phyloP scores from a whole-genome alignment of 805 yeast genomes.

The Lachancea sp. region DNA sequence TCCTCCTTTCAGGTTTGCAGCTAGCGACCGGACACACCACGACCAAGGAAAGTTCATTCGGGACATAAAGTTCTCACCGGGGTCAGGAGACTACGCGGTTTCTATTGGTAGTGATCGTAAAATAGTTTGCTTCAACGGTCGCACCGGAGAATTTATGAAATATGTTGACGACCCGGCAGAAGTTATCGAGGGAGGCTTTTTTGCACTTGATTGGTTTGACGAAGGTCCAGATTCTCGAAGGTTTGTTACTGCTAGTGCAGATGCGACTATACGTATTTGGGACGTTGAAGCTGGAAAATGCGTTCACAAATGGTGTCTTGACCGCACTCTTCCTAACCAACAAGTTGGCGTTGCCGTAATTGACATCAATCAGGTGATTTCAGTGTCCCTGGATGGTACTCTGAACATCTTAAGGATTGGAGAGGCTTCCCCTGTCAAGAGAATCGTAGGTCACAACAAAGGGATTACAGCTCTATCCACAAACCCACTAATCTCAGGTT shows the following conservation, averaged over 20 bases:
- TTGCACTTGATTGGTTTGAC: constrained; percentile 63
- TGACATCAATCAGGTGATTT: constrained; percentile 46
- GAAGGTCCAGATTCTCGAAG: constrained; percentile 36
- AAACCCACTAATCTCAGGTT: constrained; percentile 48
- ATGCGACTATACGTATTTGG: constrained; percentile 66
- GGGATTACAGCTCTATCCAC: constrained; percentile 57
- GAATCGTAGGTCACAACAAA: constrained; percentile 74
- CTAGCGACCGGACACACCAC: constrained; percentile 68
- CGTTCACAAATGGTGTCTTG: constrained; percentile 46
- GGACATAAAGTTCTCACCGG: constrained; percentile 76
- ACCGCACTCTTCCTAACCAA: constrained; percentile 51
- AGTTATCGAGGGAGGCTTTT: constrained; percentile 74
- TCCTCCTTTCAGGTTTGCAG: constrained; percentile 86
- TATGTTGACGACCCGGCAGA: constrained; percentile 37
- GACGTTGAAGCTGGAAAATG: constrained; percentile 40
- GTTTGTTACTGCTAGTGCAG: constrained; percentile 83
- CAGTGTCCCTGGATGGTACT: constrained; percentile 67
- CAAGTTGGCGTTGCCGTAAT: constrained; percentile 69
- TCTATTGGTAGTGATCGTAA: constrained; percentile 82
- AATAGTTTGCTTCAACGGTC: constrained; percentile 77
- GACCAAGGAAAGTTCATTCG: constrained; percentile 58
- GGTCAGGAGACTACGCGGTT: constrained; percentile 55
- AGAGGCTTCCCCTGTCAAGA: constrained; percentile 27
- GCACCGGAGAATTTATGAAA: constrained; percentile 66
- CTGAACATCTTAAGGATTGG: constrained; percentile 51